Conservation (phyloP, 163 green algal species). For the Picocystis sp. region DNA sequence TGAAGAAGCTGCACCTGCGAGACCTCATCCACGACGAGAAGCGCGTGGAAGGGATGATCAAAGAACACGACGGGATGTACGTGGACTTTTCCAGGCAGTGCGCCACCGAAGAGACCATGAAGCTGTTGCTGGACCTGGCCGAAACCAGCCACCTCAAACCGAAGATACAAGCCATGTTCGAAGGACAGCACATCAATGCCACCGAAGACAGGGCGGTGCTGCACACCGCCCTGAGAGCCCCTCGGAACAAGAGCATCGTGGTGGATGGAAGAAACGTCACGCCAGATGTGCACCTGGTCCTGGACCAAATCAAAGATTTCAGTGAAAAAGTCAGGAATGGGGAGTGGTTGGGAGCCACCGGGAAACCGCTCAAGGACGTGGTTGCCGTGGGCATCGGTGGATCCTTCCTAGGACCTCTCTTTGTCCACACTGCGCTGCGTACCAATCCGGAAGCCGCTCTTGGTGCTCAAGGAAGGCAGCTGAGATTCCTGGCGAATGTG, state of each 20-base stretch:
- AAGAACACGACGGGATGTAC: conserved; percentile 74
- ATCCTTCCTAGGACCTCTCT: conserved; percentile 87
- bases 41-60: conserved; percentile 50
- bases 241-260: conserved; percentile 56
- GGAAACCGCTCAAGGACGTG: conserved; percentile 91
- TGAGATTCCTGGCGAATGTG: conserved; percentile 81
- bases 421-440: conserved; percentile 89
- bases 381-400: conserved; percentile 97
- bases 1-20: conserved; percentile 64
- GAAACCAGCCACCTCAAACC: conserved; percentile 36
- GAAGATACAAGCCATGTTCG: conserved; percentile 94
- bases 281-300: conserved; percentile 83
- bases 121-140: conserved; percentile 29
- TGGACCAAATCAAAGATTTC: conserved; percentile 97
- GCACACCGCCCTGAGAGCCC: conserved; percentile 76
- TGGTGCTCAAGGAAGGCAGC: conserved; percentile 22
- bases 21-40: conserved; percentile 64
- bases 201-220: conserved; percentile 93
- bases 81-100: conserved; percentile 82
- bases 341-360: conserved; percentile 60
- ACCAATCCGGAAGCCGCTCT: conserved; percentile 55
- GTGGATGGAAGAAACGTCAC: conserved; percentile 80
- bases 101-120: conserved; percentile 69
- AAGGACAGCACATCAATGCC: conserved; percentile 86
- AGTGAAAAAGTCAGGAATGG: conserved; percentile 38